Base-by-base conservation (phyloP, 1,139 yeast species). In the Nadsonia starkeyi-henricii region DNA sequence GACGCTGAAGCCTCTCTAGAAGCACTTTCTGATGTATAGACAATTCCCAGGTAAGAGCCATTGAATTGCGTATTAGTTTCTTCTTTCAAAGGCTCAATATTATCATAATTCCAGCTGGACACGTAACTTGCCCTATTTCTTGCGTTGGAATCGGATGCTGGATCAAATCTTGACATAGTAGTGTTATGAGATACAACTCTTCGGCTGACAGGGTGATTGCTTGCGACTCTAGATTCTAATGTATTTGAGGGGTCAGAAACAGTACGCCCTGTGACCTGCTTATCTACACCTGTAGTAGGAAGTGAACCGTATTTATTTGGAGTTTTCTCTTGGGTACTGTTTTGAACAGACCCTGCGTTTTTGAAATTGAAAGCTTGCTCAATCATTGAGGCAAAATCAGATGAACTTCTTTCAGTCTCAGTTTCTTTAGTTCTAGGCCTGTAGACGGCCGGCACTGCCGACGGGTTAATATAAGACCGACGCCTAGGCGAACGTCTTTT, bases 1-100 rank as follows among this genome's bases (percentile, higher is more conserved):
- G 39, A 46, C 3, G 21, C 26, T 5, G 56, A 57, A 56, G 49
- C 18, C 50, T 42, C 9, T 54, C 53, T 2, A 54, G 56, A 20
- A 52, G 57, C 9, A 9, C 39, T 33, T 33, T 12, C 17, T 33
- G 4, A 4, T 7, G 39, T 8, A 33, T 12, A 13, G 39, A n/a
- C 39, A 15, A 33, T 33, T 33, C 39, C 39, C 17, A 33, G 28
- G 28, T 23, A 33, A 33, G 15, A 33, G 39, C 39, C 39, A 33
- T 33, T 15, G 12, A 33, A 33, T 15, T 33, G 15, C 3, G 17
- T 13, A 13, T 15, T 33, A 13, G 17, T 12, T 33, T 33, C 39
- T 15, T 12, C 15, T 15, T n/a, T 12, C 39, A 33, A 5, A 13
- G 39, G 39, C 17, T 33, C 39, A 15, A 33, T 12, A 15, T 15